These are phyloP conservation scores for Pestalotiopsis sp. DNA, from an alignment of 2,329 filamentous ascomycete genomes.

Conservation along the genomic window DNA sequence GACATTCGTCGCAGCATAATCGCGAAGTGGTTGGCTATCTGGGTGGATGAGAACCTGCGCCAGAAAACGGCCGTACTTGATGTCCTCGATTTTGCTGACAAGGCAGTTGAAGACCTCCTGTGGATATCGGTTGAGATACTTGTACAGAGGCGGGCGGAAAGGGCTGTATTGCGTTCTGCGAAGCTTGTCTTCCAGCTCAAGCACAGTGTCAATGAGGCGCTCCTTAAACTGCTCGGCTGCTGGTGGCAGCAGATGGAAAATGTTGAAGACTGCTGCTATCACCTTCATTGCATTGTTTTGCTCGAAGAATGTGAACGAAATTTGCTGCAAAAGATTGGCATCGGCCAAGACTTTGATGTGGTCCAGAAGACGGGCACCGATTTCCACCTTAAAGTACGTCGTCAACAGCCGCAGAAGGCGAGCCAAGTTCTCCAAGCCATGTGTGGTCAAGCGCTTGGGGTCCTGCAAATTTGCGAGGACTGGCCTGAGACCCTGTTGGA, in stretches of 20 bases:
- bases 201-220: slow-evolving; percentile 84
- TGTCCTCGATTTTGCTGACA: slow-evolving; percentile 76
- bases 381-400: slow-evolving; percentile 99
- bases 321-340: slow-evolving; percentile 76
- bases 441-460: slow-evolving; percentile 83
- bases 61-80: slow-evolving; percentile 88
- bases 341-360: slow-evolving; percentile 93
- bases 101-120: slow-evolving; percentile 85
- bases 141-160: slow-evolving; percentile 87
- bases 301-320: slow-evolving; percentile 93
- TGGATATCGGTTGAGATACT: slow-evolving; percentile 91
- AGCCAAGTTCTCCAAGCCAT: slow-evolving; percentile 88
- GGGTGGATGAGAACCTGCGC: slow-evolving; percentile 81
- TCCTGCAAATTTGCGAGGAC: slow-evolving; percentile 98
- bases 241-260: slow-evolving; percentile 92
- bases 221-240: slow-evolving; percentile 92
- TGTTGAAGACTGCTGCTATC: slow-evolving; percentile 91
- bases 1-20: slow-evolving; percentile 73
- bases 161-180: slow-evolving; percentile 88
- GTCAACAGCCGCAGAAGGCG: slow-evolving; percentile 88
- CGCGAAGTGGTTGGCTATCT: slow-evolving; percentile 74
- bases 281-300: slow-evolving; percentile 93
- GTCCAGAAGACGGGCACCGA: slow-evolving; percentile 88
- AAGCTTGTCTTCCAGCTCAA: slow-evolving; percentile 83
- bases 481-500: slow-evolving; percentile 90